Base-by-base conservation (phyloP, 495 filamentous ascomycete genomes). In the Hypoxylon perforatum region DNA sequence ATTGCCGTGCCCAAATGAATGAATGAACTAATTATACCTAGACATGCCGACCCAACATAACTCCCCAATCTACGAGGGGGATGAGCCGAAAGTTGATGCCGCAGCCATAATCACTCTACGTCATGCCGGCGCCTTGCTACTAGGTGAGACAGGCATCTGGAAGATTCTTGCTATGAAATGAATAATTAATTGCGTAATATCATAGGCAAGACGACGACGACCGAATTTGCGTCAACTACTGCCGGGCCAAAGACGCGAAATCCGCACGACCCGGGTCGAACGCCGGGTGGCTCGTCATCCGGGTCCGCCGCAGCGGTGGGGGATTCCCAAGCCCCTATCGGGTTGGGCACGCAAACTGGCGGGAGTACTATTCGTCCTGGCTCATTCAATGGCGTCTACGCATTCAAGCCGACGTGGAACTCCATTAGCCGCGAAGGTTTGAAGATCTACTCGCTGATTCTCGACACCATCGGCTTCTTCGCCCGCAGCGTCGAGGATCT, bases 391-490 rank as follows among this genome's bases (percentile, higher is more conserved):
- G 83, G 84, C 25, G 76, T 83, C 15, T 87, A 81, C 60, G 82
- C 77, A 3, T 67, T 87, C 22, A 88, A 88, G 66, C 86, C 85
- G 23, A 88, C 85, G 0, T 84, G 82, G 80, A 81, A 79, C 39
- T 70, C 82, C 0, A 81, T 88, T 22, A 83, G 78, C n/a, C 74
- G 82, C 19, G 85, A 86, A 67, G 85, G 85, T 0, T 67, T 74
- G 53, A 81, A 80, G 63, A 50, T 79, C 14, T 85, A 80, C 71
- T 79, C 81, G 5, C 67, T 79, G 3, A 81, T 71, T 7, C 76
- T 82, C 25, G 85, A 88, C 62, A 88, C 85, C 0, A 51, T 84
- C 18, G 85, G 85, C 1, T 76, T 85, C 44, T 85, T 78, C 51
- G 77, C 81, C 0, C 77, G 86, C 0, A 74, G 65, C 18, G 71